Percentiles rank a stretch among this genome's conserved stretches.
phyloP scores from a whole-genome alignment of 306 rosid genomes.

The Adenanthera pavonina region DNA sequence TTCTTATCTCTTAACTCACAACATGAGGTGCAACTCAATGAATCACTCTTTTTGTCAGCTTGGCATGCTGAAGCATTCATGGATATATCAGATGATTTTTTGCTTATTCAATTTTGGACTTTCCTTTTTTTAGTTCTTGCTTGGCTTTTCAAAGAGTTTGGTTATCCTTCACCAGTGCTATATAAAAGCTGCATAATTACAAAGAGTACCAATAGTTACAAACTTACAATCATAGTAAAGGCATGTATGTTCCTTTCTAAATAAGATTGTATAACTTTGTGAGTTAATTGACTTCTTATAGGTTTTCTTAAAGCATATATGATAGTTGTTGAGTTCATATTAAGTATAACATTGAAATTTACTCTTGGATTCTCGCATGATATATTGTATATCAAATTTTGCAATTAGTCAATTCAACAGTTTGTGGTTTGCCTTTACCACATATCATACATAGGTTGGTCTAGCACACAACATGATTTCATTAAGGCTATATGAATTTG shows the following conservation, averaged over 20 bases:
- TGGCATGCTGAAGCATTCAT: too few species aligned
- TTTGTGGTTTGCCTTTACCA: neutral
- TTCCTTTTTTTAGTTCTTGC: too few species aligned
- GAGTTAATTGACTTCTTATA: neutral
- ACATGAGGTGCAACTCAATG: neutral
- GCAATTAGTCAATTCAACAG: neutral
- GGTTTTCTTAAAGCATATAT: neutral
- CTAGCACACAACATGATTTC: neutral
- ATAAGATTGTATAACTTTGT: neutral
- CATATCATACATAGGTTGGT: neutral
- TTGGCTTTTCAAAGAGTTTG: too few species aligned
- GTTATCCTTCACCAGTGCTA: too few species aligned
- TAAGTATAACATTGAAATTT: neutral
- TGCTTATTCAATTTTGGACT: too few species aligned
- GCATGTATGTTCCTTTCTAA: neutral
- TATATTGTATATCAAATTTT: neutral
- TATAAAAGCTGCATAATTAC: too few species aligned
- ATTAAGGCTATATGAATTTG: neutral
- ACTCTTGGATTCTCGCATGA: neutral
- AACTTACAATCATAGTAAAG: too few species aligned
- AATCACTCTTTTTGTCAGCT: too few species aligned
- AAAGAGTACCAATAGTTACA: too few species aligned
- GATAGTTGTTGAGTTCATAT: neutral
- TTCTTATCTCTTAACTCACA: too few species aligned
- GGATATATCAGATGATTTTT: too few species aligned